Conservation (phyloP, 2,329 filamentous ascomycete genomes). For the Microsporum audouinii region DNA sequence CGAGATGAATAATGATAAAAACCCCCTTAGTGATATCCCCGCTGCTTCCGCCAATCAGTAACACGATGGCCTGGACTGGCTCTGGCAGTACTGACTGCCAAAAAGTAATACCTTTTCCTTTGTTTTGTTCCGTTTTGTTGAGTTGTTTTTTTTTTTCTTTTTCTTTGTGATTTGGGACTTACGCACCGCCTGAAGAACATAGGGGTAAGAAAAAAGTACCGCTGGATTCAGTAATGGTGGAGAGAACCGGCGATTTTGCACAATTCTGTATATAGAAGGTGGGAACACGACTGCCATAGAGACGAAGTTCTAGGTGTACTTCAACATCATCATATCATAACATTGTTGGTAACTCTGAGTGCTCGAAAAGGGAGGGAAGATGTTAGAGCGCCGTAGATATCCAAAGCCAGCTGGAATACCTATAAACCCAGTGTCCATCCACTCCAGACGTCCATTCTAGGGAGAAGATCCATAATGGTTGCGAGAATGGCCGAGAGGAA, state of each 20-base stretch:
- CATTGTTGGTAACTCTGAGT: background rate
- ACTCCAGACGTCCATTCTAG: background rate
- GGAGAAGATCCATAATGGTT: background rate
- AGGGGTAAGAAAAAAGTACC: background rate
- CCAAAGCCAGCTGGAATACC: background rate
- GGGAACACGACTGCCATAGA: background rate
- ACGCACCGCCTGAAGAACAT: background rate
- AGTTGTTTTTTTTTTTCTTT: background rate
- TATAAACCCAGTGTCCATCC: background rate
- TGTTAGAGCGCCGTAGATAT: background rate
- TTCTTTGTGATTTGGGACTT: background rate
- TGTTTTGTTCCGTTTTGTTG: background rate
- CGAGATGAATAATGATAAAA: background rate
- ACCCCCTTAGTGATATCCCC: constrained; percentile 1
- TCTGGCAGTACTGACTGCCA: background rate
- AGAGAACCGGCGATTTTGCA: background rate
- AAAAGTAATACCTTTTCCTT: background rate
- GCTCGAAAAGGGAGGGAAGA: background rate
- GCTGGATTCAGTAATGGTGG: constrained; percentile 2
- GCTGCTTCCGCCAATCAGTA: background rate
- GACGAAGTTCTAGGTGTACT: constrained; percentile 1
- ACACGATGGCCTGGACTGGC: background rate
- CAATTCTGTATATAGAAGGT: constrained; percentile 2
- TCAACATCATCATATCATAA: background rate
- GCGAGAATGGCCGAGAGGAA: background rate